Percentiles rank a stretch among this genome's conserved stretches.
Conservation (phyloP, 192 early-diverging fungal genomes). For the Coemansia sp. region DNA sequence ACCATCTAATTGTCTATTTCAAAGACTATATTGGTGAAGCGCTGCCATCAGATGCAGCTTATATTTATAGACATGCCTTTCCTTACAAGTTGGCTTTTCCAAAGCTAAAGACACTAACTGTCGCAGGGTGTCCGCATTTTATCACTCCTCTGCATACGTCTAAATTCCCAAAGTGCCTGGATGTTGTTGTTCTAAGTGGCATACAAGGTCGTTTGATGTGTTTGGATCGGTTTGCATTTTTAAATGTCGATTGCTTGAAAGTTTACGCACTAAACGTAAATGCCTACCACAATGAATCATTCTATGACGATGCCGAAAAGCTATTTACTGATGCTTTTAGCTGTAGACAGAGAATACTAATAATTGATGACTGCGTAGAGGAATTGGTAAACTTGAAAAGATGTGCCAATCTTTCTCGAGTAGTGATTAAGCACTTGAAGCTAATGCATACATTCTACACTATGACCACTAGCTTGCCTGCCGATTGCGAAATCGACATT, state of each 20-base stretch:
- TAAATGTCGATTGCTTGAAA: not conserved
- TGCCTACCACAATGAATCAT: not conserved
- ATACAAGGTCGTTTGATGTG: not conserved
- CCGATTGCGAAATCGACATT: not conserved
- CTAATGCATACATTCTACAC: not conserved
- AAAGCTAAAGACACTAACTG: not conserved
- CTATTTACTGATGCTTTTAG: not conserved
- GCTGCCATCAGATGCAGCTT: not conserved
- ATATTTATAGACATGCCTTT: not conserved
- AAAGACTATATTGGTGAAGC: not conserved
- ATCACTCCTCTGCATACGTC: not conserved
- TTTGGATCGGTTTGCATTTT: constrained; percentile 1
- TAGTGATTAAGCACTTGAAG: not conserved
- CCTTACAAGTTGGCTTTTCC: not conserved
- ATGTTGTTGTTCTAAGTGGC: not conserved
- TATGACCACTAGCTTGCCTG: not conserved
- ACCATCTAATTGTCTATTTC: not conserved
- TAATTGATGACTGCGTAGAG: not conserved
- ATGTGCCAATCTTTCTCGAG: not conserved
- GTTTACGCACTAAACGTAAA: not conserved
- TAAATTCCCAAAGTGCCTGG: not conserved
- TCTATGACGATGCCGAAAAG: not conserved
- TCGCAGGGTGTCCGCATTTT: not conserved
- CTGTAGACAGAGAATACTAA: not conserved
- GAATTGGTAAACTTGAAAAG: not conserved